Evolutionary conservation across 169 alveolate genomes (phyloP).

Genomic region (Eimeria necatrix): DNA sequence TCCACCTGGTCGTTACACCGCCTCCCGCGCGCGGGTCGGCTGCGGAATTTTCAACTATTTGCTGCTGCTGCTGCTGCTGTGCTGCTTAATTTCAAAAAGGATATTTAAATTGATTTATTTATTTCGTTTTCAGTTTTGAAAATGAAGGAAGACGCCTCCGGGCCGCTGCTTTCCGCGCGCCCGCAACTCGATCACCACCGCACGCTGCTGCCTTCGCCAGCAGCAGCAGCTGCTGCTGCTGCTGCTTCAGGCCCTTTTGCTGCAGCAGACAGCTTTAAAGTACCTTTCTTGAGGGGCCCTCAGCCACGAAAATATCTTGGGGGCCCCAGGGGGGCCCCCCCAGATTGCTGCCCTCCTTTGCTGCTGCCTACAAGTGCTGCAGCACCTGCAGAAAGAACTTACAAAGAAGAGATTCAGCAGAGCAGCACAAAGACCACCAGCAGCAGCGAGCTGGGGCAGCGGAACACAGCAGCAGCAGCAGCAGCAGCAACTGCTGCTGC

Average conservation of each 20-base stretch:
- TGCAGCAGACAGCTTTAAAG: background rate
- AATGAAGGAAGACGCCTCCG: background rate
- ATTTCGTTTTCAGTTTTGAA: background rate
- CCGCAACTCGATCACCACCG: background rate
- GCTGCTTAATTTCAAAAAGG: background rate
- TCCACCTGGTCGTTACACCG: too few relatives aligned
- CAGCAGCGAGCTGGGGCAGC: background rate
- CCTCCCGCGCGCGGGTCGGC: too few relatives aligned
- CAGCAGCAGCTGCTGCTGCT: slow-evolving; percentile 2
- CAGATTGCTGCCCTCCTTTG: too few relatives aligned
- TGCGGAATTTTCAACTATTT: background rate
- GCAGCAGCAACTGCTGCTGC: slow-evolving; percentile 12
- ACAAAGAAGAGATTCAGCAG: background rate
- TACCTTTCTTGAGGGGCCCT: too few relatives aligned
- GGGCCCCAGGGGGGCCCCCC: too few relatives aligned
- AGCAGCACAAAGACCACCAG: background rate
- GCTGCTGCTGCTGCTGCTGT: too few relatives aligned
- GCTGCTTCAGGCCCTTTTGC: background rate
- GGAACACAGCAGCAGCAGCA: background rate
- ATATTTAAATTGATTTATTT: background rate
- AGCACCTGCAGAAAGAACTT: background rate
- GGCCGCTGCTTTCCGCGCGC: background rate
- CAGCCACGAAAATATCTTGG: too few relatives aligned
- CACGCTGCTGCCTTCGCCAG: background rate
- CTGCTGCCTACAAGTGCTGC: too few relatives aligned